These are phyloP conservation scores for Yamadazyma endophytica DNA, from an alignment of 805 yeast genomes.

Conservation along the genomic window DNA sequence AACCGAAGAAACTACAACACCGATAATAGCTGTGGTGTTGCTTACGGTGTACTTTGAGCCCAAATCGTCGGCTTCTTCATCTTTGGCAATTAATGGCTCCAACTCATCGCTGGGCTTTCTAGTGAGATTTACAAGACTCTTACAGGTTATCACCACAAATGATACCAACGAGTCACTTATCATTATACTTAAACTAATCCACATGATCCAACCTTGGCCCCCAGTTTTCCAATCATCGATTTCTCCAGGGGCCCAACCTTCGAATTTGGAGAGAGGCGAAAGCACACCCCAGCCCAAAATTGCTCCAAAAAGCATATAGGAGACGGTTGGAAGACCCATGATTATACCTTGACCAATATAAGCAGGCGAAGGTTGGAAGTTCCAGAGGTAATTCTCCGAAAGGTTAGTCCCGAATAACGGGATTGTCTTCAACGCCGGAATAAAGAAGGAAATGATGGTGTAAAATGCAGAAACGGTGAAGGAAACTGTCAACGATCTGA, in stretches of 20 bases:
- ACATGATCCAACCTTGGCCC: conserved; percentile 95
- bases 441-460: conserved; percentile 66
- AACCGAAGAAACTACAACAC: conserved; percentile 62
- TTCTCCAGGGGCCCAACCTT: conserved; percentile 86
- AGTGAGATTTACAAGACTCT: conserved; percentile 25
- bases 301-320: conserved; percentile 88
- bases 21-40: conserved; percentile 46
- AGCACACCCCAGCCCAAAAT: conserved; percentile 87
- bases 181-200: conserved; percentile 93
- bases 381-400: conserved; percentile 71
- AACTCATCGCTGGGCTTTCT: background rate
- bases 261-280: conserved; percentile 70
- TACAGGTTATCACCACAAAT: conserved; percentile 56
- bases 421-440: conserved; percentile 62
- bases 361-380: conserved; percentile 94
- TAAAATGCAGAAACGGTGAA: conserved; percentile 68
- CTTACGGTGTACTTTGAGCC: conserved; percentile 49
- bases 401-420: conserved; percentile 73
- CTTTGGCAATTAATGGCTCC: background rate
- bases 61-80: conserved; percentile 16
- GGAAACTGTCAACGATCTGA: conserved; percentile 55
- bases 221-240: conserved; percentile 92
- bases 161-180: conserved; percentile 86
- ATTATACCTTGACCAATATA: conserved; percentile 96
- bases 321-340: conserved; percentile 91